Percentiles rank a stretch among this genome's conserved stretches.
These are phyloP conservation scores for Metarhizium brunneum DNA, from an alignment of 2,329 filamentous ascomycete species.

Conservation along the genomic window DNA sequence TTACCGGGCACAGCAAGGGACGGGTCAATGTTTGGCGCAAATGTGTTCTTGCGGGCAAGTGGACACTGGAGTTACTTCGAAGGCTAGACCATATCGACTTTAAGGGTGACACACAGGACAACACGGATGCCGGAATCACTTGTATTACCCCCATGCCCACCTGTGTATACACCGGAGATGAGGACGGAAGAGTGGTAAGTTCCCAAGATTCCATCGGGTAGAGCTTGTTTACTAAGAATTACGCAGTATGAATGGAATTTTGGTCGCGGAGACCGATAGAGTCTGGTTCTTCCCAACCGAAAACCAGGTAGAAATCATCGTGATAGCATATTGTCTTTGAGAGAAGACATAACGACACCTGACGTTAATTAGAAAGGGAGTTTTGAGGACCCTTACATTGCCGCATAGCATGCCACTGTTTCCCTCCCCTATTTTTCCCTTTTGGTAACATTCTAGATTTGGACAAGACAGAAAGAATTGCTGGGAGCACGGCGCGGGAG, in stretches of 20 bases:
- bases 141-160: conserved; percentile 78
- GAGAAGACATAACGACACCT: not conserved
- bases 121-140: conserved; percentile 63
- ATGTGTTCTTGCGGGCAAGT: conserved; percentile 48
- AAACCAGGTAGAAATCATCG: not conserved
- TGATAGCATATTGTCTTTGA: not conserved
- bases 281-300: conserved; percentile 16
- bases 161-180: conserved; percentile 87
- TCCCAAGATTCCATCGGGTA: not conserved
- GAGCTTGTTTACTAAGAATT: not conserved
- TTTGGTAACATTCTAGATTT: not conserved
- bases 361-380: not conserved
- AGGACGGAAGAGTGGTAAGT: conserved; percentile 76
- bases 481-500: not conserved
- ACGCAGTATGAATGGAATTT: conserved; percentile 54
- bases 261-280: conserved; percentile 47
- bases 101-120: conserved; percentile 48
- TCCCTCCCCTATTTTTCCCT: not conserved
- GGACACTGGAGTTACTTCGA: conserved; percentile 70
- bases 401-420: not conserved
- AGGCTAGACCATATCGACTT: conserved; percentile 70
- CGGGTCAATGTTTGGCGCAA: conserved; percentile 71
- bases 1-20: conserved; percentile 80
- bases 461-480: not conserved
- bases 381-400: not conserved